Evolutionary conservation across 768 basidiomycete genomes (phyloP).

Genomic region (Mycena pura): DNA sequence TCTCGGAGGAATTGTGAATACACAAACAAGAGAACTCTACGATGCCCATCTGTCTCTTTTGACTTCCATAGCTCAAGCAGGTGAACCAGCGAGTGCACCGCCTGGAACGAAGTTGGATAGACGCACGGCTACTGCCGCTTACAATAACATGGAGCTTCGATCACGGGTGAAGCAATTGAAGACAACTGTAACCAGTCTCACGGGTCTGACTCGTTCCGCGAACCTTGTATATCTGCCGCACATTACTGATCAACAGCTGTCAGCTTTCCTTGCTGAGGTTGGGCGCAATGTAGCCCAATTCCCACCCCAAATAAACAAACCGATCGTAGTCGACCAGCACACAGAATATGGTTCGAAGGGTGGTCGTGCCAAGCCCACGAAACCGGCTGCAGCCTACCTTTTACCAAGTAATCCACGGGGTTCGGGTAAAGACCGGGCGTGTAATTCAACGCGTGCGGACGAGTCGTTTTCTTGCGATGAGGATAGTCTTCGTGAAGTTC

Average conservation of each 20-base stretch:
- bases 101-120: conserved; percentile 75
- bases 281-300: conserved; percentile 44
- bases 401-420: conserved; percentile 43
- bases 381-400: conserved; percentile 50
- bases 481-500: conserved; percentile 59
- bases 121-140: conserved; percentile 66
- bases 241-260: conserved; percentile 57
- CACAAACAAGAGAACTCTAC: conserved; percentile 71
- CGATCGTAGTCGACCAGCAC: conserved; percentile 58
- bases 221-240: conserved; percentile 73
- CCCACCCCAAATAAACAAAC: conserved; percentile 34
- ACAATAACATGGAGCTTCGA: conserved; percentile 66
- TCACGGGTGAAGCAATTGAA: conserved; percentile 75
- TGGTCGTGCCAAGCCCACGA: conserved; percentile 28
- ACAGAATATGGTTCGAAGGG: conserved; percentile 57
- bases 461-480: conserved; percentile 63
- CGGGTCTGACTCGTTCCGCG: conserved; percentile 63
- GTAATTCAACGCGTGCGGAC: conserved; percentile 51
- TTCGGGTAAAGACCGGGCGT: conserved; percentile 51
- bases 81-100: conserved; percentile 75
- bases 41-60: conserved; percentile 72
- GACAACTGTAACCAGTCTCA: conserved; percentile 64
- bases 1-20: conserved; percentile 71
- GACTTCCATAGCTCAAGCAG: conserved; percentile 58
- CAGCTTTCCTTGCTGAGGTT: conserved; percentile 63